Evolutionary conservation across 257 asterid species (phyloP).

Genomic region (Gentiana dahurica): DNA sequence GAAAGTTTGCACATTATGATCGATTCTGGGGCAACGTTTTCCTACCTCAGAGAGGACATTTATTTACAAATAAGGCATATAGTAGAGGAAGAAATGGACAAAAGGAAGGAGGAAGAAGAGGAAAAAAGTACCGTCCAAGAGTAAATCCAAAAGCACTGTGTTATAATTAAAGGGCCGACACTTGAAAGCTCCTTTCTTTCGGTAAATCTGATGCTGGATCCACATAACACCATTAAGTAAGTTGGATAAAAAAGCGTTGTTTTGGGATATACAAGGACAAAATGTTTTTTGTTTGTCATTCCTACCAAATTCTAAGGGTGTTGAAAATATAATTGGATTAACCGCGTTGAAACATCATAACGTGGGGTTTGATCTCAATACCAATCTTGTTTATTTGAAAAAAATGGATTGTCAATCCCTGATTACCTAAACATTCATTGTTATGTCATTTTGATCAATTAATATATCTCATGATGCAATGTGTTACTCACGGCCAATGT

Average conservation of each 20-base stretch:
- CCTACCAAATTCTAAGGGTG: background rate
- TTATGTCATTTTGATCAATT: too few species aligned
- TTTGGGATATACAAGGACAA: background rate
- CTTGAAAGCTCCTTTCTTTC: background rate
- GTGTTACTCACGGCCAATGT: too few species aligned
- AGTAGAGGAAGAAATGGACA: background rate
- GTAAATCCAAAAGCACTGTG: background rate
- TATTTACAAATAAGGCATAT: background rate
- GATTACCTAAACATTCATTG: too few species aligned
- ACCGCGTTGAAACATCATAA: background rate
- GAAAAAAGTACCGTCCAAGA: background rate
- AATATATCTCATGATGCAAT: too few species aligned
- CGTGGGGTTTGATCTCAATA: background rate
- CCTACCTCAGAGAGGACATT: background rate
- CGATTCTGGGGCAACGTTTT: background rate
- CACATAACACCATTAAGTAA: background rate
- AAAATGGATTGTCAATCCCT: conserved; percentile 4
- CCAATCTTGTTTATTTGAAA: background rate
- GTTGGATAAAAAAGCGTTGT: background rate
- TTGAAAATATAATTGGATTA: background rate
- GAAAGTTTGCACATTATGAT: background rate
- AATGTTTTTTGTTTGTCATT: background rate
- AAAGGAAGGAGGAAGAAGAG: background rate
- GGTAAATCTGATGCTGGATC: background rate
- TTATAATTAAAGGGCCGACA: background rate